Evolutionary conservation across 2,329 filamentous ascomycete species (phyloP).

Genomic region (Madurella fahalii): DNA sequence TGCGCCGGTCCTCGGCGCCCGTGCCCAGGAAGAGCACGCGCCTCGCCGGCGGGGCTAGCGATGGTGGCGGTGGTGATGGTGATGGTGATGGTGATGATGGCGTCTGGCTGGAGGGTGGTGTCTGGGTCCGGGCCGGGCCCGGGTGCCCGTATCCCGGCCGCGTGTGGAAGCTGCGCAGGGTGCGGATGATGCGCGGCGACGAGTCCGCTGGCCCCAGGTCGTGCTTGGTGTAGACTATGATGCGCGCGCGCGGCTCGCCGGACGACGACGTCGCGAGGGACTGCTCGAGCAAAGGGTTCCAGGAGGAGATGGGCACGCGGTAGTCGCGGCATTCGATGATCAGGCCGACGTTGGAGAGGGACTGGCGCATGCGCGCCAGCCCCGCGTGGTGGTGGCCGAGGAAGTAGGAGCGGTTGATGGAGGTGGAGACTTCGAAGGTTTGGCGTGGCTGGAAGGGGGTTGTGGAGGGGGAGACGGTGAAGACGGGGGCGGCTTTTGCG

Average conservation of each 20-base stretch:
- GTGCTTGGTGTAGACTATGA: conserved; percentile 88
- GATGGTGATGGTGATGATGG: neutral
- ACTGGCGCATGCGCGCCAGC: conserved; percentile 73
- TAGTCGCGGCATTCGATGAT: conserved; percentile 95
- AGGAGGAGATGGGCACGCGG: conserved; percentile 80
- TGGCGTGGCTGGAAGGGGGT: conserved; percentile 67
- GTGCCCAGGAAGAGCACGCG: conserved; percentile 31
- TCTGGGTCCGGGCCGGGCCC: too few species aligned
- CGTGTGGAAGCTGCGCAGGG: conserved; percentile 9
- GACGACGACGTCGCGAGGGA: conserved; percentile 69
- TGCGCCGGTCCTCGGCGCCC: conserved; percentile 27
- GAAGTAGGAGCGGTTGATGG: conserved; percentile 86
- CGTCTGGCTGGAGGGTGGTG: neutral
- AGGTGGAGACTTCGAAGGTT: conserved; percentile 65
- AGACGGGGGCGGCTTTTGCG: conserved; percentile 3
- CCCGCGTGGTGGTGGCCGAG: conserved; percentile 87
- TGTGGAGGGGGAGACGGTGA: conserved; percentile 1
- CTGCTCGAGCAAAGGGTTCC: conserved; percentile 85
- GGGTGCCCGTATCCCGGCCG: too few species aligned
- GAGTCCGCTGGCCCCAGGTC: conserved; percentile 57
- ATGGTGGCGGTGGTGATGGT: conserved; percentile 4
- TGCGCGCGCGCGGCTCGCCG: conserved; percentile 66
- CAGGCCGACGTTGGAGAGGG: conserved; percentile 76
- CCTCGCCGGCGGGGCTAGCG: conserved; percentile 23
- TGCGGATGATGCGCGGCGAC: neutral